Evolutionary conservation across 2,329 filamentous ascomycete genomes (phyloP), one percentile per base, ranked within the genome.

Genomic region (Colletotrichum truncatum): DNA sequence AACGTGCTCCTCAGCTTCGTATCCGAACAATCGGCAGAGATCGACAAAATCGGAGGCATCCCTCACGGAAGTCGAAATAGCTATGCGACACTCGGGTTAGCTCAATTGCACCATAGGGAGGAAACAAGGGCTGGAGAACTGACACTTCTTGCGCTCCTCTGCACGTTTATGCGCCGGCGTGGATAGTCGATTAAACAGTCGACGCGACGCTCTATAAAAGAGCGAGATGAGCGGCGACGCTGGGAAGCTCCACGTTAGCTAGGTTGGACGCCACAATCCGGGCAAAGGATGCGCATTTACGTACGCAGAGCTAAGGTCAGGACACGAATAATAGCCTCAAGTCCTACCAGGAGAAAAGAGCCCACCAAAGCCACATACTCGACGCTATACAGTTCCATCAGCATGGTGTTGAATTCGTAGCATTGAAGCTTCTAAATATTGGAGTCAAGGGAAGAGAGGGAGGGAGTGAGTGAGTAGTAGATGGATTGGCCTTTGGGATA

Each of bases 1-100:
- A 52, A 99, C 91, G 76, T 99, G 96, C 79, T 99, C 96, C 77
- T 99, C 96, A 6, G 95, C 93, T 71, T 93, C 91, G 78, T 98
- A 98, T 48, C 94, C 95, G 77, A 91, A 97, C 11, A 97, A 81
- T 38, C 90, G 91, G 78, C 95, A 98, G n/a, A 99, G 87, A 74
- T 98, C 95, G 46, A 93, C 89, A 76, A 99, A 98, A 74, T 98
- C 96, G 66, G 92, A 88, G 4, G 95, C 93, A 74, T 96, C 91
- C 60, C 93, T 91, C 63, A 99, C 90, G 8, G 90, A 89, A n/a
- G 82, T 86, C 38, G 93, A 93, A 60, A 93, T 85, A 38, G 87
- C 88, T 89, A 68, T 72, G 87, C 89, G 23, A 34, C 11, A 51
- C 21, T 26, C 21, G 89, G 80, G 73, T 92, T 85, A 69, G 85